Base-by-base conservation (phyloP, 2,329 filamentous ascomycete species). In the Thielaviopsis cerberus region DNA sequence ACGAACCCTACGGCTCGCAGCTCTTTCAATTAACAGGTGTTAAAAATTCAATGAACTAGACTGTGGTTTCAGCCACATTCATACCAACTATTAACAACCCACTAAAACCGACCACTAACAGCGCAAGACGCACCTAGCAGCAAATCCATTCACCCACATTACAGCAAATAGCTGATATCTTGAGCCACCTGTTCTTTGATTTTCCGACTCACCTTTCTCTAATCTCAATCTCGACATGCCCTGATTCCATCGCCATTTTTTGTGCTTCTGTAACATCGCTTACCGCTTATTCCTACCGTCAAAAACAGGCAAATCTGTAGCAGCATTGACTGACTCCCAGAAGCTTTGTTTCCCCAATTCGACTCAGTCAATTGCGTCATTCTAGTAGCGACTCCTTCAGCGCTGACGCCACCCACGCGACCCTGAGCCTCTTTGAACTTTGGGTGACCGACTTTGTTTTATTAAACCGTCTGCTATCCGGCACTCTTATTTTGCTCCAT, bases 331-430 rank as follows among this genome's bases (percentile, higher is more conserved):
- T 56, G 41, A 56, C 41, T 23, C 41, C 34, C 7, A 20, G 41
- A 26, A 50, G 41, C 26, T 20, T 51, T 51, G 24, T 48, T 56
- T n/a, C 41, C 27, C 27, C 27, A 6, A 6, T 30, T 6, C 5
- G 27, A 30, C 27, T 41, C 8, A 24, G 24, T 53, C 34, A 57
- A 61, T 61, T 61, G 59, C 56, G 59, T 58, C 59, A 61, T 61
- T 34, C 54, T 13, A 53, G 56, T 48, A 48, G 41, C 41, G 41
- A 30, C 52, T 61, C 52, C 56, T 56, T 58, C 34, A 45, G 8
- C 22, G 54, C 56, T 51, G 53, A 51, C 27, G 27, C 52, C 23
- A 50, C 24, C 53, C 53, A 53, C 41, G 41, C 55, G 45, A 45
- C 24, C 25, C 41, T 25, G 56, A 51, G 25, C 52, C 34, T 27